Evolutionary conservation across 2,329 filamentous ascomycete genomes (phyloP).

Genomic region (Ascochyta fabae): DNA sequence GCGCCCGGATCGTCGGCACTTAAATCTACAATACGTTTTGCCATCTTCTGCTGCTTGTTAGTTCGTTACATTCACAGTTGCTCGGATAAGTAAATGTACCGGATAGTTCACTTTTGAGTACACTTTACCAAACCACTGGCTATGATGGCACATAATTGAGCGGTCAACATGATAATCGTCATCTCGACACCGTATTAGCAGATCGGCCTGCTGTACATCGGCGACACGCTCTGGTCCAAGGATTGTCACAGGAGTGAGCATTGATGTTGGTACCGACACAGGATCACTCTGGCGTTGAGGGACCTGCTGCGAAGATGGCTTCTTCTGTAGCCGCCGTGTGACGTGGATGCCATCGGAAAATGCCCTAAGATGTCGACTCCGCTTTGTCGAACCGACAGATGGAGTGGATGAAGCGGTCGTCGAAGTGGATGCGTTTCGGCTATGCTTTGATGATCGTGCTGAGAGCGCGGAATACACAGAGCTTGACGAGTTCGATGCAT

Average conservation of each 20-base stretch:
- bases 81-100: slow-evolving; percentile 8
- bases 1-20: slow-evolving; percentile 40
- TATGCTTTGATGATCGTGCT: slow-evolving; percentile 7
- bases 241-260: slow-evolving; percentile 14
- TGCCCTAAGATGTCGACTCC: slow-evolving; percentile 8
- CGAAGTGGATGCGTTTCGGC: slow-evolving; percentile 8
- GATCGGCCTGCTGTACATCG: slow-evolving; percentile 34
- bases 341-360: slow-evolving; percentile 9
- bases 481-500: slow-evolving; percentile 10
- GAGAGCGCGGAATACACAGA: slow-evolving; percentile 8
- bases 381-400: slow-evolving; percentile 6
- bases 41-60: slow-evolving; percentile 29
- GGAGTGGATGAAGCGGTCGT: slow-evolving; percentile 6
- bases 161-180: slow-evolving; percentile 42
- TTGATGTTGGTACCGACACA: slow-evolving; percentile 8
- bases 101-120: slow-evolving; percentile 35
- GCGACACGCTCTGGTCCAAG: slow-evolving; percentile 15
- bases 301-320: slow-evolving; percentile 10
- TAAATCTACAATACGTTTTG: slow-evolving; percentile 36
- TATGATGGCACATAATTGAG: slow-evolving; percentile 40
- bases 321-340: slow-evolving; percentile 14
- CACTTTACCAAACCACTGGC: slow-evolving; percentile 39
- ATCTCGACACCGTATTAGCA: slow-evolving; percentile 35
- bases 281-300: slow-evolving; percentile 13
- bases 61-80: background rate